Conservation (phyloP, 192 early-diverging fungal genomes). For the Glomus cerebriforme region DNA sequence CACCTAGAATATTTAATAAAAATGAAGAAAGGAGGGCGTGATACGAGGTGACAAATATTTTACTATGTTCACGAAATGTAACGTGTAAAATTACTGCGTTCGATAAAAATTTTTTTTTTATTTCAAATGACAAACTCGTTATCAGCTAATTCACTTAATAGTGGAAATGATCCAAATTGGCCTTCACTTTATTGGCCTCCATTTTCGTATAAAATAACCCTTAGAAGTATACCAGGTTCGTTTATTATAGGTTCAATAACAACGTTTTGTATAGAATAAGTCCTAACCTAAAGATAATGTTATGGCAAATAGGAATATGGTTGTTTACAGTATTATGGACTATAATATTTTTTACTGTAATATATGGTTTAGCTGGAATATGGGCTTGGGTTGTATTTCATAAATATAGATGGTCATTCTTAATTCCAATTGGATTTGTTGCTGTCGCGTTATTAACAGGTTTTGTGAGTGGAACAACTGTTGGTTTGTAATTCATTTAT, state of each 20-base stretch:
- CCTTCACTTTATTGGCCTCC: slow-evolving; percentile 29
- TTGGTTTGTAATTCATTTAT: slow-evolving; percentile 34
- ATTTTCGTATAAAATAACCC: background rate
- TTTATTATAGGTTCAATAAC: background rate
- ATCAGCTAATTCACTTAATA: no score
- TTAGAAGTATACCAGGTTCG: background rate
- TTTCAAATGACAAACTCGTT: no score
- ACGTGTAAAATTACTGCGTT: no score
- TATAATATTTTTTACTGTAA: slow-evolving; percentile 54
- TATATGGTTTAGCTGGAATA: slow-evolving; percentile 63
- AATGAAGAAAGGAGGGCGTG: no score
- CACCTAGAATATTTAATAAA: no score
- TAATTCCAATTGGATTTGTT: slow-evolving; percentile 40
- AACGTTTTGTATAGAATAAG: background rate
- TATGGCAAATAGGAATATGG: slow-evolving; percentile 55
- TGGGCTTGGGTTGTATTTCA: slow-evolving; percentile 57
- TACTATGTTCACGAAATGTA: no score
- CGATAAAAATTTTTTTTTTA: no score
- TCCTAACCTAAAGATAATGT: background rate
- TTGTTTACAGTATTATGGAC: slow-evolving; percentile 64
- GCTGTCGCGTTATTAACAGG: slow-evolving; percentile 41
- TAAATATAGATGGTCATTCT: slow-evolving; percentile 42
- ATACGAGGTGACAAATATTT: no score
- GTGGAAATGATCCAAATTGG: background rate
- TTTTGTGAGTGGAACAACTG: slow-evolving; percentile 47